Base-by-base conservation (phyloP, 805 yeast genomes). In the Cyberlindnera misumaiensis region DNA sequence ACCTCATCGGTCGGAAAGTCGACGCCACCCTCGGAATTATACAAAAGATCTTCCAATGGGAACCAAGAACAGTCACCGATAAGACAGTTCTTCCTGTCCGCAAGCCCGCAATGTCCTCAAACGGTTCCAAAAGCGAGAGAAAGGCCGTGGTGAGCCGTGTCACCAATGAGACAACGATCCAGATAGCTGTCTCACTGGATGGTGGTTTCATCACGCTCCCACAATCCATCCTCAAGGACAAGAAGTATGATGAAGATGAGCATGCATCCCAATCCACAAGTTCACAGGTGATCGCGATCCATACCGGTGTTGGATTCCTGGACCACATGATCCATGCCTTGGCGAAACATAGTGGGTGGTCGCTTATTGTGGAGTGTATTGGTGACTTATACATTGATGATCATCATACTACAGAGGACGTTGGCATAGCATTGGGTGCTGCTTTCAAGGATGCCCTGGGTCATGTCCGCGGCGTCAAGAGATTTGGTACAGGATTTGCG, bases 271-370 rank as follows among this genome's bases (percentile, higher is more conserved):
- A 87, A 55, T 56, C 71, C 16, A 76, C 95, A 0, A 63, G 72
- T 11, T 62, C 82, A 6, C 97, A 90, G 61, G 67, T 72, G 9
- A 88, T 93, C 43, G 68, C 77, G 25, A 78, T 93, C 36, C 83
- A 85, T 53, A 83, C 97, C 0, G 98, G 98, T 38, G 75, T 93
- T 39, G 98, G 97, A 1, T 93, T 93, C 58, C 65, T 90, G 42
- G 97, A 93, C 65, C 98, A 93, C 62, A 93, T 93, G 98, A 68
- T 93, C 34, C 96, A 90, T 54, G 98, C 98, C 0, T 68, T 93
- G 51, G 96, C 97, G 29, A 93, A 93, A 56, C 98, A 93, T 62
- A 70, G 95, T 1, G 97, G 97, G 13, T 93, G 97, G 98, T 85
- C 96, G 11, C 58, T 93, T 41, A 68, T 85, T 26, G 73, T 93